Conservation (phyloP, 2,329 filamentous ascomycete species). For the Lachnellula suecica region DNA sequence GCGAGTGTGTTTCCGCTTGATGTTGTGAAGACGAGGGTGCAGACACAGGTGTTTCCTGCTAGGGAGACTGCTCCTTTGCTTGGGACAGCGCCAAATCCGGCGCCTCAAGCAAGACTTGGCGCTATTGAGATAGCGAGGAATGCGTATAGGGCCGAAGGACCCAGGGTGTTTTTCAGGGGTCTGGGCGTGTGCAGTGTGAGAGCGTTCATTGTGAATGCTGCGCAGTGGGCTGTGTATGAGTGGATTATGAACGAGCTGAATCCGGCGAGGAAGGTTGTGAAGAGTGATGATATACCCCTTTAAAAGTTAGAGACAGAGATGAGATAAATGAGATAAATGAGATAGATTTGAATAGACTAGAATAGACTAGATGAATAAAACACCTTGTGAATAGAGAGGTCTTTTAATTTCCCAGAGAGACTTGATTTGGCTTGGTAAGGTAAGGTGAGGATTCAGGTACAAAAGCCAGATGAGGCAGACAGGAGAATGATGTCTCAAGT, state of each 20-base stretch:
- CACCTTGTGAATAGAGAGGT: no score
- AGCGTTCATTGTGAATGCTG: constrained; percentile 90
- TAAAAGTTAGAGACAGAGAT: neutral
- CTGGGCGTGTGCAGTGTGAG: constrained; percentile 79
- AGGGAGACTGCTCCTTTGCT: constrained; percentile 34
- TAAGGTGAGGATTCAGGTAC: no score
- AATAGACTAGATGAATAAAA: no score
- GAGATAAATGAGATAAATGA: neutral
- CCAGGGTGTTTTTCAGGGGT: constrained; percentile 67
- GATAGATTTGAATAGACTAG: neutral
- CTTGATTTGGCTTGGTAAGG: no score
- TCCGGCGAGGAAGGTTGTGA: constrained; percentile 13
- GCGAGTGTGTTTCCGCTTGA: constrained; percentile 87
- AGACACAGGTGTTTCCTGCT: constrained; percentile 58
- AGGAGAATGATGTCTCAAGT: no score
- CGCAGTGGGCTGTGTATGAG: constrained; percentile 91
- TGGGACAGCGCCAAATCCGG: constrained; percentile 15
- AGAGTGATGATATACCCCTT: constrained; percentile 5
- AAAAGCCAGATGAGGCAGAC: no score
- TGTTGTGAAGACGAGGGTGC: constrained; percentile 89
- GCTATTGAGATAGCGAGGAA: constrained; percentile 64
- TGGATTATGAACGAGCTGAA: constrained; percentile 69
- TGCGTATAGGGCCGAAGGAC: constrained; percentile 64
- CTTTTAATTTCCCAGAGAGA: no score
- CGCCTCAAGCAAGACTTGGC: constrained; percentile 37